Percentiles rank a stretch among this genome's conserved stretches.
phyloP scores from a whole-genome alignment of 208 protist genomes.

The Endotrypanum monterogeii region DNA sequence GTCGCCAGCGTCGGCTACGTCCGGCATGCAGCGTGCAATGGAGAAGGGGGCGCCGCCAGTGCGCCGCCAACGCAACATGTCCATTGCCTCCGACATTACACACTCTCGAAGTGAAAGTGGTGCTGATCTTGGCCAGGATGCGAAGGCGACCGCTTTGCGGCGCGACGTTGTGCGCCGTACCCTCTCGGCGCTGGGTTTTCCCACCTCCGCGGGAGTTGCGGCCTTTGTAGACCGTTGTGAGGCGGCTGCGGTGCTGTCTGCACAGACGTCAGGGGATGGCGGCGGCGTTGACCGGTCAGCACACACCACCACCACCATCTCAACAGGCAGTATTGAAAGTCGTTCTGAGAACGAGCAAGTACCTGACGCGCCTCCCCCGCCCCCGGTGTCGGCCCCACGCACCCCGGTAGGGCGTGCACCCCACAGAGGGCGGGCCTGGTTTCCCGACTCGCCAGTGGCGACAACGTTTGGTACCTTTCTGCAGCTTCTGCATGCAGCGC shows the following conservation, averaged over 20 bases:
- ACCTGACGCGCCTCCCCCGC: neutral
- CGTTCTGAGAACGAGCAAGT: neutral
- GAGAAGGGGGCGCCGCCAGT: conserved; percentile 28
- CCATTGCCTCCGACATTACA: neutral
- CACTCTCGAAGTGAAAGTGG: neutral
- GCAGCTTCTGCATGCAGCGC: conserved; percentile 10
- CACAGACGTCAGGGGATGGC: neutral
- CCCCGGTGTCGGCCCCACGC: neutral
- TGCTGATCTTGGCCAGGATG: neutral
- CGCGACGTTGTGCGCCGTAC: conserved; percentile 18
- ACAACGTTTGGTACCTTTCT: conserved; percentile 24
- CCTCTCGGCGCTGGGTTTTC: conserved; percentile 15
- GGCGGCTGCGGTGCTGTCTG: neutral
- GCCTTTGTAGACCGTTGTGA: neutral
- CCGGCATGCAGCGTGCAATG: conserved; percentile 11
- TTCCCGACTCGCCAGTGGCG: conserved; percentile 12
- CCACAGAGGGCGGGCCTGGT: neutral
- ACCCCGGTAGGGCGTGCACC: neutral
- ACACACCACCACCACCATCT: neutral
- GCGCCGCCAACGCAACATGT: conserved; percentile 9
- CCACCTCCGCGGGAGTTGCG: conserved; percentile 1
- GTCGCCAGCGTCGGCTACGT: conserved; percentile 5
- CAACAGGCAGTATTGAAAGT: neutral
- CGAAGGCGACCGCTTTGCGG: conserved; percentile 11
- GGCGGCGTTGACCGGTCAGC: neutral